phyloP scores from a whole-genome alignment of 2,329 filamentous ascomycete species.

The Beauveria medogensis region DNA sequence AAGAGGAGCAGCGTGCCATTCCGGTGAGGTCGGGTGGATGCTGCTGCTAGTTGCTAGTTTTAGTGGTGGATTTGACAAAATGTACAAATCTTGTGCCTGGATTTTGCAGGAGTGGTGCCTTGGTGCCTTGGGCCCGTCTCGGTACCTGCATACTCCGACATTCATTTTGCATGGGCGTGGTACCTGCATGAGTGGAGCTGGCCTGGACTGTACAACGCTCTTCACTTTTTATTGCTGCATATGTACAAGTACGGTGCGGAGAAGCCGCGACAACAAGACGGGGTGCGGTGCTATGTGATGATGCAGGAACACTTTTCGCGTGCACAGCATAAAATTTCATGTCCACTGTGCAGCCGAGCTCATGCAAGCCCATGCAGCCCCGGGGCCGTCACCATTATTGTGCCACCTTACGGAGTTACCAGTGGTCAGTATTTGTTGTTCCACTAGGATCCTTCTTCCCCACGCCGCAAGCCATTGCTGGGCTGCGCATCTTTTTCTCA shows the following conservation, averaged over 20 bases:
- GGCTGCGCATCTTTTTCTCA: not conserved
- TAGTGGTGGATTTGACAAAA: not conserved
- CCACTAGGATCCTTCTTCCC: not conserved
- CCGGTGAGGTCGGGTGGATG: not conserved
- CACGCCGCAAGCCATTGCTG: not conserved
- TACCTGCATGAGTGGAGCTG: conserved; percentile 6
- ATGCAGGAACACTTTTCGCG: not conserved
- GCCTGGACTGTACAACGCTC: not conserved
- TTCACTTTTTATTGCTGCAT: not conserved
- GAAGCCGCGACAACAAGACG: not conserved
- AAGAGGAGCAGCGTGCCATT: conserved; percentile 6
- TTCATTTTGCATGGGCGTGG: not conserved
- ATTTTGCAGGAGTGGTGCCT: not conserved
- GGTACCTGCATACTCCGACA: conserved; percentile 3
- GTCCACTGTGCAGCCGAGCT: not conserved
- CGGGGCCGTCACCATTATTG: not conserved
- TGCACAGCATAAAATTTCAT: not conserved
- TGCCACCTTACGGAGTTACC: not conserved
- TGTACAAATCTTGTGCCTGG: not conserved
- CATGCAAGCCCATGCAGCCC: not conserved
- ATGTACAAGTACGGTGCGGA: not conserved
- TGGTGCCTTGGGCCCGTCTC: not conserved
- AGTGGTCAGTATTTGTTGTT: not conserved
- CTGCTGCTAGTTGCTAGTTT: not conserved
- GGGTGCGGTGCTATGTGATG: not conserved